Conservation (phyloP, 495 filamentous ascomycete genomes). For the Penicillium samsonianum region DNA sequence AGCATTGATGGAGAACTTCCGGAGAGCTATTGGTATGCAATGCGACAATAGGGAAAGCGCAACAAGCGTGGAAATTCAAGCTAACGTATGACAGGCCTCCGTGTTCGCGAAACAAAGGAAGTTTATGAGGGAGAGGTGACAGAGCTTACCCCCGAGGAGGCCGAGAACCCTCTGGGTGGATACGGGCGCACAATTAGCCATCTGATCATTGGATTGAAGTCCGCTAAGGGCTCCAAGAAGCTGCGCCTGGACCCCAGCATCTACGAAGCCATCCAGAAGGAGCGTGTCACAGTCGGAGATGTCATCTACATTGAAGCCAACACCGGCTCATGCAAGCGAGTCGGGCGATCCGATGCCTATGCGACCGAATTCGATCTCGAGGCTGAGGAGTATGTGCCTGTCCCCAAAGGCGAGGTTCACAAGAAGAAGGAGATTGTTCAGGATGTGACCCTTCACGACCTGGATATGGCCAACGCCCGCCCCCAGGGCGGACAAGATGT, state of each 20-base stretch:
- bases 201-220: constrained; percentile 85
- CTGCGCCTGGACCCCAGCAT: constrained; percentile 93
- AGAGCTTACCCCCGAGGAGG: constrained; percentile 91
- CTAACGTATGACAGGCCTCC: constrained; percentile 57
- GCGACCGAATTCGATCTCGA: constrained; percentile 98
- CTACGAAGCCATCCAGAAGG: constrained; percentile 98
- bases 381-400: constrained; percentile 97
- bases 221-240: constrained; percentile 93
- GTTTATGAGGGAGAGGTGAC: constrained; percentile 98
- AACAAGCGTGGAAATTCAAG: constrained; percentile 1
- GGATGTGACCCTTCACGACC: constrained; percentile 93
- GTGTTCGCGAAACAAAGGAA: constrained; percentile 96
- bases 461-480: constrained; percentile 93
- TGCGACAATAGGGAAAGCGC: background rate
- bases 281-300: constrained; percentile 91
- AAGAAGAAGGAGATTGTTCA: constrained; percentile 99
- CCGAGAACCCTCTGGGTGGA: constrained; percentile 95
- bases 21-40: constrained; percentile 79
- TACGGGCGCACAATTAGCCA: constrained; percentile 95
- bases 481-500: constrained; percentile 97
- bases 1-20: constrained; percentile 97
- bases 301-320: constrained; percentile 99
- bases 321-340: constrained; percentile 94
- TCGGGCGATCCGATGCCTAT: constrained; percentile 92
- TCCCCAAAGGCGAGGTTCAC: constrained; percentile 97